These are phyloP conservation scores for Cucurbita moschata DNA, from an alignment of 306 rosid species.

Conservation along the genomic window DNA sequence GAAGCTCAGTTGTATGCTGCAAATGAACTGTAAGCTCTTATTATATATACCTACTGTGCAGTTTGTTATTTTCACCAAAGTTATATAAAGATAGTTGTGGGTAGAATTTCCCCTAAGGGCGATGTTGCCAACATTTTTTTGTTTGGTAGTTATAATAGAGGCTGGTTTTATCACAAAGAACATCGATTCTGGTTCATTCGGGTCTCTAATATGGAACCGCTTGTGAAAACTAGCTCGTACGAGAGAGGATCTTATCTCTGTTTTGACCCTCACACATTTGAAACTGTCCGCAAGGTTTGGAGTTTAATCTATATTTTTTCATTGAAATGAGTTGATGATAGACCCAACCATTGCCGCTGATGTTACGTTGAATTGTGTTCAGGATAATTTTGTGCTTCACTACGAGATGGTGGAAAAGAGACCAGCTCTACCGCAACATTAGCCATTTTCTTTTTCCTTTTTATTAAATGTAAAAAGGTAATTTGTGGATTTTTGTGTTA, in stretches of 20 bases:
- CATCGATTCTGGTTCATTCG: constrained; percentile 51
- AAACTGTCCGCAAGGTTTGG: constrained; percentile 67
- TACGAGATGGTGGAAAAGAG: constrained; percentile 72
- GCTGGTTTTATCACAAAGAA: constrained; percentile 91
- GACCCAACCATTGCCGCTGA: neutral
- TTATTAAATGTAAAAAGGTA: neutral
- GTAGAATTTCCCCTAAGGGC: neutral
- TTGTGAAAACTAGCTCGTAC: constrained; percentile 50
- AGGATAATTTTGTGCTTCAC: constrained; percentile 70
- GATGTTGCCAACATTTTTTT: neutral
- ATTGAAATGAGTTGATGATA: no score
- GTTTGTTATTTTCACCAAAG: neutral
- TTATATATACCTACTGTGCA: neutral
- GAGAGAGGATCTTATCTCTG: constrained; percentile 84
- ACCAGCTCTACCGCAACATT: constrained; percentile 30
- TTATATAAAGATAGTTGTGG: neutral
- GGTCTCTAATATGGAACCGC: constrained; percentile 62
- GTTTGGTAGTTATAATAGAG: constrained; percentile 45
- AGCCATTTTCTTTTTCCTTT: neutral
- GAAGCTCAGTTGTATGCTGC: constrained; percentile 78
- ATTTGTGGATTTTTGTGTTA: neutral
- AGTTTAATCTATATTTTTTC: neutral
- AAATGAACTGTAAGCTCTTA: constrained; percentile 62
- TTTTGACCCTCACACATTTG: constrained; percentile 79
- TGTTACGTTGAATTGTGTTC: constrained; percentile 11